Conservation (phyloP, 768 basidiomycete genomes). For the Suillus ampliporus region DNA sequence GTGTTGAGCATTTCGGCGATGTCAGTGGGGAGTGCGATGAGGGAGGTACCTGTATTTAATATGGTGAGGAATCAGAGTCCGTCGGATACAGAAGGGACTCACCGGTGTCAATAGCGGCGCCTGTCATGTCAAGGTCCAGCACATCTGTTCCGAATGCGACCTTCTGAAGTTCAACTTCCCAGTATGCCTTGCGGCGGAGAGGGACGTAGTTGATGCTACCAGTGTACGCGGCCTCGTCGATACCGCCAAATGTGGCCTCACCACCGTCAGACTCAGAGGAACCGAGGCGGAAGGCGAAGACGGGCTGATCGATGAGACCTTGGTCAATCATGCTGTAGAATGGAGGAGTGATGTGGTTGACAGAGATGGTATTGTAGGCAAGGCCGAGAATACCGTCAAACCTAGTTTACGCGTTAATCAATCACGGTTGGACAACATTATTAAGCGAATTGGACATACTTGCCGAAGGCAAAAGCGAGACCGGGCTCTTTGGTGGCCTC, state of each 20-base stretch:
- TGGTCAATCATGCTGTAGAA: conserved; percentile 93
- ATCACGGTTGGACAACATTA: not conserved
- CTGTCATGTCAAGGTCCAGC: conserved; percentile 91
- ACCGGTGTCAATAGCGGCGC: conserved; percentile 93
- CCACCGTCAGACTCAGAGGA: conserved; percentile 87
- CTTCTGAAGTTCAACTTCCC: conserved; percentile 95
- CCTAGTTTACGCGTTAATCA: conserved; percentile 44
- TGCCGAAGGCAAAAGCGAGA: conserved; percentile 95
- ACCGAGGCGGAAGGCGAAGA: conserved; percentile 96
- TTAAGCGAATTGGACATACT: conserved; percentile 52
- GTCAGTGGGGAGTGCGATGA: conserved; percentile 93
- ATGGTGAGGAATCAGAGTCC: conserved; percentile 11
- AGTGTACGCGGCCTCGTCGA: conserved; percentile 76
- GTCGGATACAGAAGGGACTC: conserved; percentile 18
- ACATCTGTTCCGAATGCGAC: conserved; percentile 85
- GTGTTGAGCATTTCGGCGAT: conserved; percentile 98
- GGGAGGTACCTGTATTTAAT: conserved; percentile 71
- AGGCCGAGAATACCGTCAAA: conserved; percentile 97
- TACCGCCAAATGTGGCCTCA: conserved; percentile 90
- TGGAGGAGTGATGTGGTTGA: conserved; percentile 90
- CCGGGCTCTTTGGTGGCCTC: conserved; percentile 97
- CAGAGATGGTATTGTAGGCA: conserved; percentile 93
- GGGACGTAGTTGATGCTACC: conserved; percentile 89
- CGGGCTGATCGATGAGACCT: conserved; percentile 77
- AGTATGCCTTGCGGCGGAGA: conserved; percentile 93